Evolutionary conservation across 805 yeast species (phyloP).

Genomic region (Debaryomyces hansenii): DNA sequence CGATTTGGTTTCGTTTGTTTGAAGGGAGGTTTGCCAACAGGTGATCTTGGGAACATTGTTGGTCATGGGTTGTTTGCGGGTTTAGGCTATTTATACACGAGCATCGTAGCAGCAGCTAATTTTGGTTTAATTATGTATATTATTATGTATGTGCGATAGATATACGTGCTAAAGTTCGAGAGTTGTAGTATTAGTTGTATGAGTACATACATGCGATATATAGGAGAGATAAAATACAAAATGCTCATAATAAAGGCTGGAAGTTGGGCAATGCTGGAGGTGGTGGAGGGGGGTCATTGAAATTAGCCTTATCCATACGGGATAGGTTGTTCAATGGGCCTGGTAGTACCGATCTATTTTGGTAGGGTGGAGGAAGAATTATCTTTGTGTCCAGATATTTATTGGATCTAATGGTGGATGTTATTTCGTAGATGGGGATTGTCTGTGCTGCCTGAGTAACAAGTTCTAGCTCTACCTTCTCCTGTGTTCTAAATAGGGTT

Average conservation of each 20-base stretch:
- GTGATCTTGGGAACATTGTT: no score
- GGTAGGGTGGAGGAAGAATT: constrained; percentile 35
- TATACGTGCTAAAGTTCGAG: no score
- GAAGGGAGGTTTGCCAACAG: background rate
- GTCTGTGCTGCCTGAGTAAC: constrained; percentile 33
- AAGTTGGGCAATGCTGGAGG: constrained; percentile 28
- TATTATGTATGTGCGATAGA: no score
- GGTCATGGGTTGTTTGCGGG: no score
- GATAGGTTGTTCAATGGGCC: constrained; percentile 4
- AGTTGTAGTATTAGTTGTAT: no score
- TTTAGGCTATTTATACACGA: no score
- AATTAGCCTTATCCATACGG: background rate
- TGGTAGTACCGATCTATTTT: constrained; percentile 10
- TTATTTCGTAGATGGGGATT: constrained; percentile 37
- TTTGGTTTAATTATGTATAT: no score
- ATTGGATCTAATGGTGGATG: constrained; percentile 29
- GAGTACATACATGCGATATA: no score
- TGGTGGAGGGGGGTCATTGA: constrained; percentile 19
- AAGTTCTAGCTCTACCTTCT: constrained; percentile 36
- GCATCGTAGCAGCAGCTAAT: no score
- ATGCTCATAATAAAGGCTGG: constrained; percentile 26
- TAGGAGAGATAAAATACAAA: no score
- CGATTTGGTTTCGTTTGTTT: background rate
- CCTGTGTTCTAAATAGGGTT: constrained; percentile 31
- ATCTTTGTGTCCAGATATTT: constrained; percentile 19